These are phyloP conservation scores for Allodekkera sacchari DNA, from an alignment of 805 yeast genomes.

Conservation along the genomic window DNA sequence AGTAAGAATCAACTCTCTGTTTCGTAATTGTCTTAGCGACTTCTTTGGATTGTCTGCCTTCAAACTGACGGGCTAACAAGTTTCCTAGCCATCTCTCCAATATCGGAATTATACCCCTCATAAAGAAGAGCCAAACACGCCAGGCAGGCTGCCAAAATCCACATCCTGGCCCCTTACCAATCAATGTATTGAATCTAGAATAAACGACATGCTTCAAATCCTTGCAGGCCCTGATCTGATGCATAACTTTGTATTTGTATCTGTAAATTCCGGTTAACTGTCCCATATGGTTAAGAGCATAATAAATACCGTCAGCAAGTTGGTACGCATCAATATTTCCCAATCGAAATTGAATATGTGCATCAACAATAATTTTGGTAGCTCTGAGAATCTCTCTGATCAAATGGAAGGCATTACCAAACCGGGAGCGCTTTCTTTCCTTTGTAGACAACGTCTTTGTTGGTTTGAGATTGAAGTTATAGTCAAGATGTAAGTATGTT, in stretches of 20 bases:
- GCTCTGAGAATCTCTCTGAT: conserved; percentile 82
- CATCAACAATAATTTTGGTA: conserved; percentile 82
- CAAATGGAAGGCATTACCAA: conserved; percentile 93
- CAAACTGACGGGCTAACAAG: conserved; percentile 84
- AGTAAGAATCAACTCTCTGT: conserved; percentile 91
- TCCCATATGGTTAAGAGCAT: conserved; percentile 87
- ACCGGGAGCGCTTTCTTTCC: conserved; percentile 90
- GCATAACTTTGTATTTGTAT: conserved; percentile 97
- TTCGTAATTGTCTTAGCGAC: conserved; percentile 91
- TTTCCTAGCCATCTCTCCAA: conserved; percentile 95
- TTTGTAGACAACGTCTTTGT: conserved; percentile 94
- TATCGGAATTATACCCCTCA: conserved; percentile 87
- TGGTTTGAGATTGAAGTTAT: conserved; percentile 92
- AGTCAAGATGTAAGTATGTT: conserved; percentile 88
- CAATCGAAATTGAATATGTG: conserved; percentile 83
- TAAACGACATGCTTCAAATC: conserved; percentile 91
- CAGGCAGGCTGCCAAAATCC: conserved; percentile 99
- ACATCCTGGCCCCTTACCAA: conserved; percentile 97
- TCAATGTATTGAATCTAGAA: conserved; percentile 69
- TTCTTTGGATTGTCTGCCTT: conserved; percentile 88
- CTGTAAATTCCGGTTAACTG: conserved; percentile 95
- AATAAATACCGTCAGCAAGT: conserved; percentile 89
- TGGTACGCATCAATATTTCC: conserved; percentile 92
- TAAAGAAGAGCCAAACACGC: conserved; percentile 90
- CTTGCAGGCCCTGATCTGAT: conserved; percentile 91